phyloP scores from a whole-genome alignment of 1,284 basidiomycete genomes.

The Boletus smithii region DNA sequence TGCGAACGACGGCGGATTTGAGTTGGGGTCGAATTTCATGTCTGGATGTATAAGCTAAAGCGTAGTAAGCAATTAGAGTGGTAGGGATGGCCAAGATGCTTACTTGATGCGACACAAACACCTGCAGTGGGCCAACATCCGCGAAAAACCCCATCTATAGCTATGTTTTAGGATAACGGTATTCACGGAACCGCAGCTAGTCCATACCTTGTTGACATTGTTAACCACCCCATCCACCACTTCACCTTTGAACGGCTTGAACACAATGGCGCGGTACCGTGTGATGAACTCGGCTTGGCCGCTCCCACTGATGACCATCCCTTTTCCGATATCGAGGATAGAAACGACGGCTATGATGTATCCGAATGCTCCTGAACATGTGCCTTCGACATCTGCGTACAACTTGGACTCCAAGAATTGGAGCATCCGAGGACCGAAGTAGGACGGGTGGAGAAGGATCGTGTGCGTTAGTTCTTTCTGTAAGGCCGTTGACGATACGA shows the following conservation, averaged over 20 bases:
- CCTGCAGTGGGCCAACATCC: slow-evolving; percentile 88
- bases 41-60: slow-evolving; percentile 86
- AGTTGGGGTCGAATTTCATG: slow-evolving; percentile 89
- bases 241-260: slow-evolving; percentile 98
- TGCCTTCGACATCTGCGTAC: slow-evolving; percentile 95
- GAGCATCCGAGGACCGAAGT: slow-evolving; percentile 94
- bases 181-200: neutral
- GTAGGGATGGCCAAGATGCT: slow-evolving; percentile 33
- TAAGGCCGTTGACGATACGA: neutral
- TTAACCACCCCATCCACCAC: slow-evolving; percentile 96
- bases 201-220: slow-evolving; percentile 86
- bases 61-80: too few relatives aligned
- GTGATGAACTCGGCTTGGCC: slow-evolving; percentile 94
- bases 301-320: slow-evolving; percentile 87
- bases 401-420: slow-evolving; percentile 92
- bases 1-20: slow-evolving; percentile 88
- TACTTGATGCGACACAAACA: slow-evolving; percentile 94
- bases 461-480: slow-evolving; percentile 95
- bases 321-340: slow-evolving; percentile 86
- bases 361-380: slow-evolving; percentile 92
- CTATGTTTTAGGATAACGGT: slow-evolving; percentile 2
- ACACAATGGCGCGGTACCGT: slow-evolving; percentile 89
- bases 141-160: slow-evolving; percentile 96
- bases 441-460: slow-evolving; percentile 94
- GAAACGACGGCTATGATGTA: slow-evolving; percentile 97